phyloP scores from a whole-genome alignment of 805 yeast species.

The Saturnispora sekii region DNA sequence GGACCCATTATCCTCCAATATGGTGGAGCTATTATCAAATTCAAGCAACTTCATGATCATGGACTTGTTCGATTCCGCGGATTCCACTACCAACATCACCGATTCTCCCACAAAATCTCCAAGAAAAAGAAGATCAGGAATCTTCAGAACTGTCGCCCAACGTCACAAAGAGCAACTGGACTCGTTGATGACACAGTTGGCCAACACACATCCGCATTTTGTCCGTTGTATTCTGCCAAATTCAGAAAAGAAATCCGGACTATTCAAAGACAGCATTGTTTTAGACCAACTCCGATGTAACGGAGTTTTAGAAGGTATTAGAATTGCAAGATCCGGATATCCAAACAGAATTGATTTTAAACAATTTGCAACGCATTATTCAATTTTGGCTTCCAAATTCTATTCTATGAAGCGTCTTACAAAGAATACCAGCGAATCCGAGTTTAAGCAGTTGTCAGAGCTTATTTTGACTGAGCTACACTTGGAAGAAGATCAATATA shows the following conservation, averaged over 20 bases:
- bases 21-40: conserved; percentile 47
- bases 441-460: conserved; percentile 60
- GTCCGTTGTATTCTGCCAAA: conserved; percentile 95
- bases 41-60: conserved; percentile 45
- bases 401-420: conserved; percentile 12
- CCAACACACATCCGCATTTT: conserved; percentile 87
- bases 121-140: conserved; percentile 19
- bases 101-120: conserved; percentile 24
- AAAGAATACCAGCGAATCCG: conserved; percentile 16
- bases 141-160: conserved; percentile 73
- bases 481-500: conserved; percentile 50
- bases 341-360: conserved; percentile 85
- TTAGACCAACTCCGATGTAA: conserved; percentile 88
- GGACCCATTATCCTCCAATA: conserved; percentile 79
- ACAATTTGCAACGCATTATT: conserved; percentile 69
- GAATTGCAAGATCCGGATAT: conserved; percentile 94
- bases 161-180: conserved; percentile 80
- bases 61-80: conserved; percentile 35
- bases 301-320: conserved; percentile 96
- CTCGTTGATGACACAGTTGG: conserved; percentile 60
- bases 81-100: conserved; percentile 15
- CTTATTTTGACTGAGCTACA: conserved; percentile 52
- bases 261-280: conserved; percentile 67
- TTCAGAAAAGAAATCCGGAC: conserved; percentile 55
- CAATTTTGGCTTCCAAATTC: conserved; percentile 47